These are phyloP conservation scores for Chytriomyces sp. DNA, from an alignment of 192 early-diverging fungal genomes.

Conservation along the genomic window DNA sequence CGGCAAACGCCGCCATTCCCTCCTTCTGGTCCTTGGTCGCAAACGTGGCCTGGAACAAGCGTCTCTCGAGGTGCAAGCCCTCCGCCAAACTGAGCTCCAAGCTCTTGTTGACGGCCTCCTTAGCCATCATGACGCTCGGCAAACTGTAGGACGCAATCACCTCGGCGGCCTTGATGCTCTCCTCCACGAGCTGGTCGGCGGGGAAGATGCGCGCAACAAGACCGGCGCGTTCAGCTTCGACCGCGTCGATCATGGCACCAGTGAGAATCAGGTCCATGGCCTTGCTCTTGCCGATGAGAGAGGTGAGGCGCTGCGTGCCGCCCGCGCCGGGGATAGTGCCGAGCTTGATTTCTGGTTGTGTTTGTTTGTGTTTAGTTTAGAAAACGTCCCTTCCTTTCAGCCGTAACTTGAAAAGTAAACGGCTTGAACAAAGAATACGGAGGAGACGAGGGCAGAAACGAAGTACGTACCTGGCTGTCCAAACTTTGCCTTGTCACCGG, in stretches of 20 bases:
- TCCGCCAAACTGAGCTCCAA: constrained; percentile 84
- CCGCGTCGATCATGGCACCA: constrained; percentile 79
- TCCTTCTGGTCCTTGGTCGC: constrained; percentile 94
- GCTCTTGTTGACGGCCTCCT: constrained; percentile 94
- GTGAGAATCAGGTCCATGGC: constrained; percentile 96
- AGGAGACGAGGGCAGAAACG: background rate
- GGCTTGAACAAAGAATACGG: background rate
- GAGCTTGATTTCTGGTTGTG: constrained; percentile 93
- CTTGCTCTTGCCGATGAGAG: constrained; percentile 96
- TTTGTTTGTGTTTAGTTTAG: too few relatives aligned
- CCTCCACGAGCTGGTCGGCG: constrained; percentile 80
- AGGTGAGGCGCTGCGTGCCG: constrained; percentile 71
- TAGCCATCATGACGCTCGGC: constrained; percentile 89
- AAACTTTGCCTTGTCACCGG: constrained; percentile 94
- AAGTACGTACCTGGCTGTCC: constrained; percentile 62
- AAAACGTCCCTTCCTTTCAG: too few relatives aligned
- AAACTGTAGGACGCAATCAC: constrained; percentile 85
- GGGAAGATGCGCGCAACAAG: constrained; percentile 92
- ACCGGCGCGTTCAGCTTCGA: constrained; percentile 80
- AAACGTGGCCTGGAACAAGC: constrained; percentile 91
- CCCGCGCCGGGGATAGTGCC: constrained; percentile 90
- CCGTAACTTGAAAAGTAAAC: background rate
- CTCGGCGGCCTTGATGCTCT: constrained; percentile 85
- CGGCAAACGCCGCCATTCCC: constrained; percentile 92
- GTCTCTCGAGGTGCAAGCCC: constrained; percentile 89